These are phyloP conservation scores for Medicago ruthenica DNA, from an alignment of 306 rosid species.

Conservation along the genomic window DNA sequence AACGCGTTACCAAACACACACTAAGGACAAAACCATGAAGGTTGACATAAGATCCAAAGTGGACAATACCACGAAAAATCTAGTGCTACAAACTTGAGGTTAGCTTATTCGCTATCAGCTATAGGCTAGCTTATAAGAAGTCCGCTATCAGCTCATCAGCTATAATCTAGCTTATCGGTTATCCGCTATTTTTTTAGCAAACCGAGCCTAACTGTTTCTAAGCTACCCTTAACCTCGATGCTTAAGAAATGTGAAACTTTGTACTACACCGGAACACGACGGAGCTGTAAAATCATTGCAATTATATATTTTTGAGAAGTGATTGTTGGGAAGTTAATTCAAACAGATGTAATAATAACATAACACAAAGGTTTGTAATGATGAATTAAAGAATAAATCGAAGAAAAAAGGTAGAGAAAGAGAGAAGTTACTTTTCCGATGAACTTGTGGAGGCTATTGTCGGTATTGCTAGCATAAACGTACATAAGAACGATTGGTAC, in stretches of 20 bases:
- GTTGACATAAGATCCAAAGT: neutral
- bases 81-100: neutral
- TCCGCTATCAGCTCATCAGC: too few species aligned
- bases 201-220: too few species aligned
- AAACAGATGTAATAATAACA: neutral
- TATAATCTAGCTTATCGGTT: too few species aligned
- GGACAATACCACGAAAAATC: neutral
- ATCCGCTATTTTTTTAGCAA: too few species aligned
- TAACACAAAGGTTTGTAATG: neutral
- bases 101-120: too few species aligned
- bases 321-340: neutral
- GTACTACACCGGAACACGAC: too few species aligned
- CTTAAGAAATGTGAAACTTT: too few species aligned
- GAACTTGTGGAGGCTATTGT: conserved; percentile 71
- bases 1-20: too few species aligned
- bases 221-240: too few species aligned
- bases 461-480: conserved; percentile 69
- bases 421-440: conserved; percentile 68
- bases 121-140: too few species aligned
- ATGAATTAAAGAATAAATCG: neutral
- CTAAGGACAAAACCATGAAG: neutral
- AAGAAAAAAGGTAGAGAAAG: neutral
- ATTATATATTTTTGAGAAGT: neutral
- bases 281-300: neutral
- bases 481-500: conserved; percentile 83